These are phyloP conservation scores for Epichloe coenophiala DNA, from an alignment of 2,329 filamentous ascomycete genomes.

Conservation along the genomic window DNA sequence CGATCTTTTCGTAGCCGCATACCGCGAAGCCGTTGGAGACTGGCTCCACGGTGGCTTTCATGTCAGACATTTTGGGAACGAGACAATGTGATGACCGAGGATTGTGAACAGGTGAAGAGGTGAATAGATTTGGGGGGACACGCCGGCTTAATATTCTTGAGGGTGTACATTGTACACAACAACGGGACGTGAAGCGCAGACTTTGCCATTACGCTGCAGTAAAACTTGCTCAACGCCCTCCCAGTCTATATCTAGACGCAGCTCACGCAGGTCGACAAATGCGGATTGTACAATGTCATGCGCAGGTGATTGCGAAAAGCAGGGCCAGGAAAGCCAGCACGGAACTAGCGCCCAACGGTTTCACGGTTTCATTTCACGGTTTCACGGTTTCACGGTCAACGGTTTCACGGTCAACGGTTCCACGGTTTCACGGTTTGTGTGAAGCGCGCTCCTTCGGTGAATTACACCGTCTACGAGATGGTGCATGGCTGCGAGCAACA, in stretches of 20 bases:
- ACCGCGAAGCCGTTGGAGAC: slow-evolving; percentile 55
- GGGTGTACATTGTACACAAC: too few relatives aligned
- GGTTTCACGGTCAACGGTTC: too few relatives aligned
- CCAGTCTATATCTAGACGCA: not conserved
- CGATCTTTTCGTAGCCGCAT: slow-evolving; percentile 62
- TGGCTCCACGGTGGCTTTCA: slow-evolving; percentile 51
- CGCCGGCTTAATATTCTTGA: too few relatives aligned
- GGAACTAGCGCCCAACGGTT: too few relatives aligned
- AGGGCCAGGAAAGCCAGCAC: too few relatives aligned
- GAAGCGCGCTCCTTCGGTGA: too few relatives aligned
- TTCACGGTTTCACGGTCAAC: too few relatives aligned
- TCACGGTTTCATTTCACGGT: too few relatives aligned
- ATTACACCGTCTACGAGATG: too few relatives aligned
- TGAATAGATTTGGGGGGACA: not conserved
- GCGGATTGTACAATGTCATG: not conserved
- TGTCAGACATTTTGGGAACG: slow-evolving; percentile 45
- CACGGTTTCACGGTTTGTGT: too few relatives aligned
- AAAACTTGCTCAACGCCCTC: not conserved
- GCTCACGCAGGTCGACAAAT: not conserved
- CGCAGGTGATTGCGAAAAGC: too few relatives aligned
- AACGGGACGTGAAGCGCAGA: too few relatives aligned
- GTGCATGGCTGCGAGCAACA: not conserved
- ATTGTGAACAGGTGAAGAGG: not conserved
- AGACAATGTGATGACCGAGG: slow-evolving; percentile 9
- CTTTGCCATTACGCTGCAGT: not conserved